phyloP scores from a whole-genome alignment of 2,329 filamentous ascomycete species.

The Ceratocystis albifundus region DNA sequence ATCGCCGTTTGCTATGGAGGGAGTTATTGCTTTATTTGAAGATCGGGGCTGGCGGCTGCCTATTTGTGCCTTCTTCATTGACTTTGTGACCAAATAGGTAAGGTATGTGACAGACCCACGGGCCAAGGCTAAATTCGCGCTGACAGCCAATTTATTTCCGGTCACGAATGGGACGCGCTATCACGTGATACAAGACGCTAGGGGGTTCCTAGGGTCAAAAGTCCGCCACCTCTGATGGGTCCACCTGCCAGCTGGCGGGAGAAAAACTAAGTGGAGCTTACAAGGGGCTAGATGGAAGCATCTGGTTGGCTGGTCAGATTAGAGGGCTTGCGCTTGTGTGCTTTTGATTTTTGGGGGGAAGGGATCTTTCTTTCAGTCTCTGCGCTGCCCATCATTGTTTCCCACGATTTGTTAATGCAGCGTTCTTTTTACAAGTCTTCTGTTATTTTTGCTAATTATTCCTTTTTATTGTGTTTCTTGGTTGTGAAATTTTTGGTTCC shows the following conservation, averaged over 20 bases:
- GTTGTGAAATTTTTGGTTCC: neutral
- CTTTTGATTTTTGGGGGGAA: neutral
- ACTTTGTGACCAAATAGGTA: neutral
- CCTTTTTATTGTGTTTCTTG: neutral
- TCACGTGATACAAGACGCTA: conserved; percentile 8
- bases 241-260: conserved; percentile 13
- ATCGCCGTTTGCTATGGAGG: neutral
- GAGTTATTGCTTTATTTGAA: conserved; percentile 1
- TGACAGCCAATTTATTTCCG: neutral
- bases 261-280: neutral
- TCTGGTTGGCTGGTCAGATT: conserved; percentile 12
- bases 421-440: neutral
- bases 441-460: neutral
- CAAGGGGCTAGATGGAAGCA: conserved; percentile 7
- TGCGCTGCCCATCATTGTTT: neutral
- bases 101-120: too few species aligned
- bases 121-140: neutral
- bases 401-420: conserved; percentile 3
- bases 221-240: neutral
- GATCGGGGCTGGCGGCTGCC: conserved; percentile 4
- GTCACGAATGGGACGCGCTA: conserved; percentile 13
- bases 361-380: neutral
- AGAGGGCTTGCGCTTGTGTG: neutral
- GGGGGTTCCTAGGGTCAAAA: neutral
- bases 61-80: neutral